A percentile compares a stretch with the other conserved stretches of the same genome.
These are phyloP conservation scores for Pilaira anomala DNA, from an alignment of 192 early-diverging fungal species.

Conservation along the genomic window DNA sequence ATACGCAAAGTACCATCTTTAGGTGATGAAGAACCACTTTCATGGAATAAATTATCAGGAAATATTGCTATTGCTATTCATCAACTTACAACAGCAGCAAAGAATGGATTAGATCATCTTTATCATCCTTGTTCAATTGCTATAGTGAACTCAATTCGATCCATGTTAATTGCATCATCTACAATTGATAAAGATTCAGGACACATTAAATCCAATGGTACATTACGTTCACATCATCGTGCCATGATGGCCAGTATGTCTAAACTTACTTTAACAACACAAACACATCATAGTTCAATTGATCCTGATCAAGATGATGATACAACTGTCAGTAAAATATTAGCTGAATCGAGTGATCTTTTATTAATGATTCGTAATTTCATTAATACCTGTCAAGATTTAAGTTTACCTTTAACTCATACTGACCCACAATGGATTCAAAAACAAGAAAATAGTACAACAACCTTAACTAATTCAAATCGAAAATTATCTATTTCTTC, in stretches of 20 bases:
- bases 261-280: conserved; percentile 75
- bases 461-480: too few relatives aligned
- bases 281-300: conserved; percentile 64
- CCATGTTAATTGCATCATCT: conserved; percentile 81
- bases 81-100: conserved; percentile 49
- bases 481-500: too few relatives aligned
- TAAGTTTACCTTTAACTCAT: conserved; percentile 37
- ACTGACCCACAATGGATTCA: conserved; percentile 40
- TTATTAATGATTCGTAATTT: conserved; percentile 73
- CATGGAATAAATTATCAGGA: conserved; percentile 53
- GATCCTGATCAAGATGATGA: not conserved
- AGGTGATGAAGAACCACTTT: conserved; percentile 31
- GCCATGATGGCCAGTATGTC: conserved; percentile 80
- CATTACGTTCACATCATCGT: conserved; percentile 69
- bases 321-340: conserved; percentile 61
- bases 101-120: conserved; percentile 48
- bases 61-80: conserved; percentile 52
- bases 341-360: conserved; percentile 71
- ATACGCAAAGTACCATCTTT: not conserved
- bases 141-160: conserved; percentile 80
- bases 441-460: not conserved
- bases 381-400: conserved; percentile 42
- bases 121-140: conserved; percentile 57
- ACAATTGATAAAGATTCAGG: conserved; percentile 66
- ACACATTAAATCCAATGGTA: conserved; percentile 60